These are phyloP conservation scores for Aspergillus clavatus DNA, from an alignment of 2,329 filamentous ascomycete genomes.

Conservation along the genomic window DNA sequence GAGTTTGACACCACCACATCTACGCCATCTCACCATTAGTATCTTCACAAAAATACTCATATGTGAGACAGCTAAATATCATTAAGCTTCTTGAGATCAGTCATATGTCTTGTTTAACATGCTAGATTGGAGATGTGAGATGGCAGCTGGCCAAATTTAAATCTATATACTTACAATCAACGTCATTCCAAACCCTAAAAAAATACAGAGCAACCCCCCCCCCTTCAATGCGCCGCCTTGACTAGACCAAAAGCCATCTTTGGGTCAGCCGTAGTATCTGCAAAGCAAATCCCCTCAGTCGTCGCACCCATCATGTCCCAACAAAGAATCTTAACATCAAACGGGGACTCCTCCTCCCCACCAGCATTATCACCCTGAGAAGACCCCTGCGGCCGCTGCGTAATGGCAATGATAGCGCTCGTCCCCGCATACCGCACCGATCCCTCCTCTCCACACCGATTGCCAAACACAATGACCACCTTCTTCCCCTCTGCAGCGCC, in stretches of 20 bases:
- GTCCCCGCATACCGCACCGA: slow-evolving; percentile 46
- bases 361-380: slow-evolving; percentile 12
- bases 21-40: slow-evolving; percentile 7
- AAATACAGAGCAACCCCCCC: not conserved
- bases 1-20: slow-evolving; percentile 2
- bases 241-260: slow-evolving; percentile 36
- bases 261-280: slow-evolving; percentile 41
- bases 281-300: slow-evolving; percentile 44
- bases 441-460: slow-evolving; percentile 43
- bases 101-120: no score
- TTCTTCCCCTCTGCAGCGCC: slow-evolving; percentile 24
- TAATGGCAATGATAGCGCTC: slow-evolving; percentile 42
- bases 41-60: no score
- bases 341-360: slow-evolving; percentile 15
- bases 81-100: no score
- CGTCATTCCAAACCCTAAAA: not conserved
- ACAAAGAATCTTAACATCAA: slow-evolving; percentile 39
- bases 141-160: no score
- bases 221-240: slow-evolving; percentile 5
- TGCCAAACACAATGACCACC: slow-evolving; percentile 45
- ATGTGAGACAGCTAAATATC: no score
- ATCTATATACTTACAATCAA: not conserved
- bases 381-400: slow-evolving; percentile 25
- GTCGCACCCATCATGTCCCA: slow-evolving; percentile 44
- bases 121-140: no score